phyloP scores from a whole-genome alignment of 2,329 filamentous ascomycete genomes.

The Colletotrichum sp. region DNA sequence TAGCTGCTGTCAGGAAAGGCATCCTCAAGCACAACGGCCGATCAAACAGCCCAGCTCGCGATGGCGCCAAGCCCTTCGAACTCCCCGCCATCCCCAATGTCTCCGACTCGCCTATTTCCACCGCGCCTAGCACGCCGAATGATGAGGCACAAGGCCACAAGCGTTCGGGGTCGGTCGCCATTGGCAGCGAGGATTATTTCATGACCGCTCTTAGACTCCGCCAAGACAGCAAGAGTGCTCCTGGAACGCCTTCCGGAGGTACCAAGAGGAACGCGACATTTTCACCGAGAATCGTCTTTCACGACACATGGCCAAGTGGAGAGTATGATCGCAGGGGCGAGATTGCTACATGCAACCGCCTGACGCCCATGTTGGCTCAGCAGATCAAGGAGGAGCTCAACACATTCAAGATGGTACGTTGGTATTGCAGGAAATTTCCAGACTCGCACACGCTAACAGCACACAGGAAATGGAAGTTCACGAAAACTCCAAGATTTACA shows the following conservation, averaged over 20 bases:
- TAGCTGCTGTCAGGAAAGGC: slow-evolving; percentile 92
- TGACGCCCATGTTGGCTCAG: slow-evolving; percentile 96
- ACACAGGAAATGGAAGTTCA: slow-evolving; percentile 98
- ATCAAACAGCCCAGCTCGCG: slow-evolving; percentile 13
- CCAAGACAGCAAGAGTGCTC: slow-evolving; percentile 80
- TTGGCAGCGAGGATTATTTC: slow-evolving; percentile 90
- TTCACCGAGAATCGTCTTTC: slow-evolving; percentile 91
- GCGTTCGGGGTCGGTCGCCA: slow-evolving; percentile 72
- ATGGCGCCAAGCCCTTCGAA: slow-evolving; percentile 28
- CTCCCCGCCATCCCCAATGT: slow-evolving; percentile 67
- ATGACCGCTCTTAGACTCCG: slow-evolving; percentile 75
- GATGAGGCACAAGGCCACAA: slow-evolving; percentile 75
- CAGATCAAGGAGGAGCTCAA: slow-evolving; percentile 99
- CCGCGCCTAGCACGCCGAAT: slow-evolving; percentile 84
- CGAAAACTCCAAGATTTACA: slow-evolving; percentile 98
- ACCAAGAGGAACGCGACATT: slow-evolving; percentile 73
- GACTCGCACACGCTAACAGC: slow-evolving; percentile 39
- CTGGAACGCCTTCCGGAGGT: slow-evolving; percentile 75
- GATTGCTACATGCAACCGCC: slow-evolving; percentile 94
- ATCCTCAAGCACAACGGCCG: slow-evolving; percentile 82
- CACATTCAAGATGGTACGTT: slow-evolving; percentile 95
- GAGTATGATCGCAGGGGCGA: slow-evolving; percentile 97
- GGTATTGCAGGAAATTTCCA: neutral
- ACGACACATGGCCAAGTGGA: slow-evolving; percentile 94
- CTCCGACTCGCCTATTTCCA: slow-evolving; percentile 82